Evolutionary conservation across 129 eudicot species (phyloP).

Genomic region (Tanacetum coccineum): DNA sequence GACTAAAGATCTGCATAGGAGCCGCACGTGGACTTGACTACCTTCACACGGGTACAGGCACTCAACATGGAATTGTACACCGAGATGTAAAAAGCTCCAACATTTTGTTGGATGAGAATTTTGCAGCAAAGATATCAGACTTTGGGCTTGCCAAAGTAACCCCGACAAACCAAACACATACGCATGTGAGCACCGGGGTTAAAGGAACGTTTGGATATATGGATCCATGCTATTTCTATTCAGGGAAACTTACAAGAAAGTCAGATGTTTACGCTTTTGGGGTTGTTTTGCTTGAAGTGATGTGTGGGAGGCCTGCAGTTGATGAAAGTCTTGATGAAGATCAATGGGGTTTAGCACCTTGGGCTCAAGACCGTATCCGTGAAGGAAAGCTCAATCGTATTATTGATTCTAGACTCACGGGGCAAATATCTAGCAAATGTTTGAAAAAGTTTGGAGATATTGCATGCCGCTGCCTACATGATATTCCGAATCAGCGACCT

Average conservation of each 20-base stretch:
- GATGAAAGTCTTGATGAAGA: constrained; percentile 29
- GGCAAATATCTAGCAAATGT: constrained; percentile 22
- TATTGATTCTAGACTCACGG: constrained; percentile 24
- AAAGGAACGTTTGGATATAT: constrained; percentile 29
- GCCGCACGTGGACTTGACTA: constrained; percentile 27
- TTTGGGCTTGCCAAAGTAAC: constrained; percentile 27
- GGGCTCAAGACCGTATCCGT: constrained; percentile 24
- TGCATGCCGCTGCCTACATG: constrained; percentile 29
- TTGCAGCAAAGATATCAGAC: constrained; percentile 26
- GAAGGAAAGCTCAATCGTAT: constrained; percentile 23
- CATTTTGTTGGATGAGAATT: constrained; percentile 20
- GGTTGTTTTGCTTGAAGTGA: constrained; percentile 35
- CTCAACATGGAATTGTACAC: constrained; percentile 25
- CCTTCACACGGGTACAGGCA: constrained; percentile 27
- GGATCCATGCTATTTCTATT: constrained; percentile 24
- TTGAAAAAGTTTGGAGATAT: constrained; percentile 13
- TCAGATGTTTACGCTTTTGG: constrained; percentile 38
- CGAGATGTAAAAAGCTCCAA: constrained; percentile 31
- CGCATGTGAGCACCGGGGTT: constrained; percentile 14
- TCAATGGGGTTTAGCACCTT: constrained; percentile 22
- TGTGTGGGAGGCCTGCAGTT: constrained; percentile 38
- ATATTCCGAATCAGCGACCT: constrained; percentile 27
- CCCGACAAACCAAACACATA: constrained; percentile 14
- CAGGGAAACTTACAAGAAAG: constrained; percentile 15
- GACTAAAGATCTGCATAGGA: constrained; percentile 27